A percentile compares a stretch with the other conserved stretches of the same genome.
Evolutionary conservation across 352 stramenopile genomes (phyloP).

Genomic region (Elongisporangium prolatum): DNA sequence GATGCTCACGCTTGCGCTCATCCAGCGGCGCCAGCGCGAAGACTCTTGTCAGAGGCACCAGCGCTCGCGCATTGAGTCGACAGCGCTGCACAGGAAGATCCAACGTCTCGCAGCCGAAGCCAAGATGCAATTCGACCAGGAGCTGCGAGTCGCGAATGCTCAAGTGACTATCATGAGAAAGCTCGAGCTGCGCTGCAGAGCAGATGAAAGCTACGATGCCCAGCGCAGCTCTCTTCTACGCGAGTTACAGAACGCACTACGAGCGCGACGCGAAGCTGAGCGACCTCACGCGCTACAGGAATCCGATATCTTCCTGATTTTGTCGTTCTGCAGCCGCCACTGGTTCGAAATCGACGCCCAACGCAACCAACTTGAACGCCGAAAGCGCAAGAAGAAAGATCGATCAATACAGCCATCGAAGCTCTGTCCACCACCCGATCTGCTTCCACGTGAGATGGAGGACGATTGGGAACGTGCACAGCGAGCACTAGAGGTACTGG

Average conservation of each 20-base stretch:
- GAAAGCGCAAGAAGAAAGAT: slow-evolving; percentile 6
- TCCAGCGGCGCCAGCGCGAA: slow-evolving; percentile 31
- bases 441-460: slow-evolving; percentile 23
- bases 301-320: slow-evolving; percentile 25
- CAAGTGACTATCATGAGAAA: slow-evolving; percentile 36
- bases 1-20: slow-evolving; percentile 26
- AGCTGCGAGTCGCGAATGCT: slow-evolving; percentile 19
- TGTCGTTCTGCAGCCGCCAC: slow-evolving; percentile 49
- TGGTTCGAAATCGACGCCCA: slow-evolving; percentile 38
- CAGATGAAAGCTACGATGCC: slow-evolving; percentile 29
- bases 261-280: slow-evolving; percentile 21
- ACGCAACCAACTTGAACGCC: slow-evolving; percentile 1
- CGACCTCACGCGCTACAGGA: slow-evolving; percentile 22
- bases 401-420: slow-evolving; percentile 14
- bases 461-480: slow-evolving; percentile 24
- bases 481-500: slow-evolving; percentile 21
- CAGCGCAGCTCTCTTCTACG: slow-evolving; percentile 23
- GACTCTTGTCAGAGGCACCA: slow-evolving; percentile 10
- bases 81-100: slow-evolving; percentile 20
- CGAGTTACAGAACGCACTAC: slow-evolving; percentile 23
- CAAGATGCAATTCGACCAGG: slow-evolving; percentile 51
- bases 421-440: slow-evolving; percentile 20
- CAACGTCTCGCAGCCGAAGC: slow-evolving; percentile 37
- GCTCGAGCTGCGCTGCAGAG: slow-evolving; percentile 25
- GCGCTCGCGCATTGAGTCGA: slow-evolving; percentile 22